Evolutionary conservation across 2,329 filamentous ascomycete genomes (phyloP), one percentile per base, ranked within the genome.

Genomic region (Pseudocercospora pini-densiflorae): DNA sequence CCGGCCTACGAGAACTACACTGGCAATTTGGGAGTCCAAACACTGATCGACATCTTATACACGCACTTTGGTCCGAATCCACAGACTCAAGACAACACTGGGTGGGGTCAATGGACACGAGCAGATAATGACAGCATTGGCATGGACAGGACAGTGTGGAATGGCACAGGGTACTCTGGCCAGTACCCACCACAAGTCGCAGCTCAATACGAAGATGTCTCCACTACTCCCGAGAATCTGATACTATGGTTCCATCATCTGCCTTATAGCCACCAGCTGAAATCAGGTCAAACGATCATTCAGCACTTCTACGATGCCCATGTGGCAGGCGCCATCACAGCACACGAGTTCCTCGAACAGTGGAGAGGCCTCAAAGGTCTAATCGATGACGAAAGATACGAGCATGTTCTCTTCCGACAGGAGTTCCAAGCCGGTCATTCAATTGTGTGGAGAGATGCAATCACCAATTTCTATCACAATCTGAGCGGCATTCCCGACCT

Each of bases 191-290:
- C 82, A 0, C 86, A 89, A 66, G 76, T 92, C 0, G 86, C 87
- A 0, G 75, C 79, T 2, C 76, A 80, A 71, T 92, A 85, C 73
- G 89, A 92, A 70, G 78, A 84, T 51, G 79, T 88, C 19, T 83
- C 85, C 14, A 89, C 86, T 0, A 92, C 89, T 0, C 89, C 89
- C 0, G 90, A 92, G 67, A 81, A 92, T 23, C 79, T 92, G 0
- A 77, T 92, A 2, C 80, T 92, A 1, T 92, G 90, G 90, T 92
- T 92, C 78, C 90, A 92, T 75, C 90, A 92, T 73, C 88, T 92
- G 0, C 84, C 85, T 3, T 92, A 90, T 74, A 90, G 87, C 0
- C 86, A 90, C 45, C 77, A 75, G 6, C 82, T 92, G 1, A 82
- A 88, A 9, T 87, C 85, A 0, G 88, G 88, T 10, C 86, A 89